Percentiles rank a stretch among this genome's conserved stretches.
Conservation (phyloP, 2,329 filamentous ascomycete species). For the Penicillium sp. region DNA sequence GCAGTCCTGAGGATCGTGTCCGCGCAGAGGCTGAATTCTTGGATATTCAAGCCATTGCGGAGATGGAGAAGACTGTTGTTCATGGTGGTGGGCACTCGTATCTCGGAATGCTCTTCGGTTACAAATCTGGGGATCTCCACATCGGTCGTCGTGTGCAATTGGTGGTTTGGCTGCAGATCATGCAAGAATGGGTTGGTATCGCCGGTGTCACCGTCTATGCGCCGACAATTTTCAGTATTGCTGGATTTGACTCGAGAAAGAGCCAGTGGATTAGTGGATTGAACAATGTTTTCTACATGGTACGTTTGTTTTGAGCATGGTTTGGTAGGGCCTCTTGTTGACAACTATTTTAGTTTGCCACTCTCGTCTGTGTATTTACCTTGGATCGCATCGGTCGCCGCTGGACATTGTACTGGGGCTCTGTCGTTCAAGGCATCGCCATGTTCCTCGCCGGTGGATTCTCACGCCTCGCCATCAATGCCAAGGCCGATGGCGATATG, state of each 20-base stretch:
- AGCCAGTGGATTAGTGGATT: slow-evolving; percentile 67
- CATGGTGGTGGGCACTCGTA: slow-evolving; percentile 57
- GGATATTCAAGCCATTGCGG: slow-evolving; percentile 68
- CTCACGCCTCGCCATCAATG: slow-evolving; percentile 58
- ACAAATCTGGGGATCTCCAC: slow-evolving; percentile 67
- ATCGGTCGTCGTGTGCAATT: slow-evolving; percentile 70
- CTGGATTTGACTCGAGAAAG: slow-evolving; percentile 65
- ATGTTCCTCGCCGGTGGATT: slow-evolving; percentile 68
- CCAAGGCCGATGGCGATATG: slow-evolving; percentile 50
- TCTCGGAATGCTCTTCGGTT: slow-evolving; percentile 68
- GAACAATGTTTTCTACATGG: slow-evolving; percentile 62
- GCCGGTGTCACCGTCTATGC: slow-evolving; percentile 68
- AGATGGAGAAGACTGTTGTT: slow-evolving; percentile 62
- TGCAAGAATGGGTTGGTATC: slow-evolving; percentile 73
- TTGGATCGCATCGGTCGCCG: slow-evolving; percentile 70
- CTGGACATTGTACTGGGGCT: slow-evolving; percentile 72
- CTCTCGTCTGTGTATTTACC: slow-evolving; percentile 71
- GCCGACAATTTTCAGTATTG: slow-evolving; percentile 66
- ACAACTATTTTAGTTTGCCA: slow-evolving; percentile 57
- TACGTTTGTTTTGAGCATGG: slow-evolving; percentile 26
- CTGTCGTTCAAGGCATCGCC: slow-evolving; percentile 64
- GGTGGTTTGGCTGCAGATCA: slow-evolving; percentile 72
- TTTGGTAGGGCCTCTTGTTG: slow-evolving; percentile 2
- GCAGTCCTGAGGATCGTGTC: slow-evolving; percentile 55
- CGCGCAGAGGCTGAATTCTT: slow-evolving; percentile 67